These are phyloP conservation scores for Xerophyta viscosa DNA, from an alignment of 106 monocot genomes.

Conservation along the genomic window DNA sequence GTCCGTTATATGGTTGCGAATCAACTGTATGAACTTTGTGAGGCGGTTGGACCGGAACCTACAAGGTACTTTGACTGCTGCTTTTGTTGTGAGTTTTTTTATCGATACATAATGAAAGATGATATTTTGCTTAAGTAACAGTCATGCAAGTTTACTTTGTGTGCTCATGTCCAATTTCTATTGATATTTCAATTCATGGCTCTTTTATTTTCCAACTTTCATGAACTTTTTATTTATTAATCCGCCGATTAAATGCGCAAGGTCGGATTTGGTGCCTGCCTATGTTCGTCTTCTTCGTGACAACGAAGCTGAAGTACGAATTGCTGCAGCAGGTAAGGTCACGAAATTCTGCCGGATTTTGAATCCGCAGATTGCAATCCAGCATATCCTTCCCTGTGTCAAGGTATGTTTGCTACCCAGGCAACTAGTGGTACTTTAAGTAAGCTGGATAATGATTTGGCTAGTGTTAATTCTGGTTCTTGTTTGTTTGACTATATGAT, in stretches of 20 bases:
- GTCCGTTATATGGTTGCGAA: conserved; percentile 57
- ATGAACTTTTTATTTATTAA: too few species aligned
- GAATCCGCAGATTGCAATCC: conserved; percentile 70
- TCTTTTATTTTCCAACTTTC: too few species aligned
- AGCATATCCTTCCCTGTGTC: conserved; percentile 89
- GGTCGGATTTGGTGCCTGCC: conserved; percentile 74
- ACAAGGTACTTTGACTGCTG: conserved; percentile 33
- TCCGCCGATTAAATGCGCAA: conserved; percentile 11
- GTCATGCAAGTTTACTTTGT: too few species aligned
- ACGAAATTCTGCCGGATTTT: conserved; percentile 90
- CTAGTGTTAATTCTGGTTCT: too few species aligned
- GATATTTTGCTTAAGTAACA: too few species aligned
- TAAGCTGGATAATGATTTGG: too few species aligned
- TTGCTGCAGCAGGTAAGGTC: conserved; percentile 91
- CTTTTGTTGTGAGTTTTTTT: too few species aligned
- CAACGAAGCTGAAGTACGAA: conserved; percentile 92
- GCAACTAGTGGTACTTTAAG: neutral
- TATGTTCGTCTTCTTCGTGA: conserved; percentile 95
- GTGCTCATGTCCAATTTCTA: too few species aligned
- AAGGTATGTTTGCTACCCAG: conserved; percentile 36
- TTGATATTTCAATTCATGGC: too few species aligned
- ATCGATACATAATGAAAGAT: too few species aligned
- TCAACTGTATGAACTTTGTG: conserved; percentile 57
- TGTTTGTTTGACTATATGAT: neutral
- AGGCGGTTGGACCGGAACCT: conserved; percentile 45